Conservation (phyloP, 257 asterid genomes). For the Avicennia marina region DNA sequence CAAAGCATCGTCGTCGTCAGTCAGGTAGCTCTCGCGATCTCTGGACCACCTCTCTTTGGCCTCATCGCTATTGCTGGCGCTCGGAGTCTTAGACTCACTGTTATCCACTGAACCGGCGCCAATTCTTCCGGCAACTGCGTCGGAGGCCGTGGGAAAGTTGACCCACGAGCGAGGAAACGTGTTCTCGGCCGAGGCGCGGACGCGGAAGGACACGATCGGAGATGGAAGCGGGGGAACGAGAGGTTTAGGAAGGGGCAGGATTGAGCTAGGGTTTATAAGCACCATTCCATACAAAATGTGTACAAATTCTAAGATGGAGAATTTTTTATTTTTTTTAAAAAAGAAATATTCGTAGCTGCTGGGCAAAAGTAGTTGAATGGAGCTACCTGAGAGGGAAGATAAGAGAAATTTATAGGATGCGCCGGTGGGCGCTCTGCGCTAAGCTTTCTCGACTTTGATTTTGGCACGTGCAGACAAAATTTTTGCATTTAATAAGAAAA, state of each 20-base stretch:
- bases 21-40: slow-evolving; percentile 63
- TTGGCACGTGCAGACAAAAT: no score
- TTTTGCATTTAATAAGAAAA: no score
- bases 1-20: slow-evolving; percentile 59
- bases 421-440: no score
- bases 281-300: slow-evolving; percentile 39
- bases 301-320: no score
- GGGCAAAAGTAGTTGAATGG: no score
- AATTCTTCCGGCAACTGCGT: slow-evolving; percentile 25
- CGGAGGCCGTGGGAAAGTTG: slow-evolving; percentile 32
- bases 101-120: slow-evolving; percentile 27
- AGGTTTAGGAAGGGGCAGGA: slow-evolving; percentile 26
- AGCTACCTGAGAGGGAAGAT: no score
- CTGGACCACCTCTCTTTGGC: slow-evolving; percentile 82
- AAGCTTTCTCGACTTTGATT: no score
- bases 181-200: slow-evolving; percentile 44
- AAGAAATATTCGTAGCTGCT: no score
- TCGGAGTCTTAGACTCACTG: slow-evolving; percentile 15
- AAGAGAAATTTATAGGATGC: no score
- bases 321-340: no score
- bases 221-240: slow-evolving; percentile 12
- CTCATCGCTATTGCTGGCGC: slow-evolving; percentile 14
- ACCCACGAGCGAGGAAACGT: slow-evolving; percentile 38
- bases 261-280: slow-evolving; percentile 46
- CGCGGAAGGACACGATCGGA: slow-evolving; percentile 23